A percentile compares a stretch with the other conserved stretches of the same genome.
Conservation (phyloP, 495 filamentous ascomycete genomes). For the Penicillium samsonianum region DNA sequence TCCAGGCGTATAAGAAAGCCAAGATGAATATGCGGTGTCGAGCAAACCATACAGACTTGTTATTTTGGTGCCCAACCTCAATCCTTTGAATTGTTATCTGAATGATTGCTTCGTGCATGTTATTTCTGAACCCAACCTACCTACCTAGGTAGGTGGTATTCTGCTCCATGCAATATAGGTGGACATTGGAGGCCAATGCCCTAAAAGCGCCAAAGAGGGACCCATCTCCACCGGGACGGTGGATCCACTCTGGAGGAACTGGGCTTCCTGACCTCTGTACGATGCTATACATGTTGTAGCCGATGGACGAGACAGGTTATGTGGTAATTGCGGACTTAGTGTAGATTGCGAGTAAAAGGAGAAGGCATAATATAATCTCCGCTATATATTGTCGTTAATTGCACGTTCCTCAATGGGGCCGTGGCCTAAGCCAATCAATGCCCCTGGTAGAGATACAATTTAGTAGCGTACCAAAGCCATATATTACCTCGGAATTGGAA, state of each 20-base stretch:
- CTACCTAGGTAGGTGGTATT: no score
- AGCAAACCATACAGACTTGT: background rate
- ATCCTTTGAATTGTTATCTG: background rate
- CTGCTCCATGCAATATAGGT: background rate
- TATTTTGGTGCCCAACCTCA: constrained; percentile 11
- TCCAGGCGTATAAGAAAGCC: constrained; percentile 17
- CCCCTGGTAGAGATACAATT: background rate
- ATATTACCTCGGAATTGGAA: constrained; percentile 13
- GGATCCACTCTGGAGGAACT: constrained; percentile 14
- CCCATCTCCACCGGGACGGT: constrained; percentile 13
- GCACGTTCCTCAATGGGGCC: constrained; percentile 7
- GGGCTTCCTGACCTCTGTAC: background rate
- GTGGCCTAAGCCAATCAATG: constrained; percentile 19
- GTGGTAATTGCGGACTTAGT: background rate
- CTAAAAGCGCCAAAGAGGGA: constrained; percentile 3
- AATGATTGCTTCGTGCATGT: background rate
- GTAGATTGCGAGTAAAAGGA: background rate
- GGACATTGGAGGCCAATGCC: background rate
- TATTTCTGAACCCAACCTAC: background rate
- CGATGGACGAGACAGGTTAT: background rate
- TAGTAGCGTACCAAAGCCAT: constrained; percentile 27
- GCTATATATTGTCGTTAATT: constrained; percentile 3
- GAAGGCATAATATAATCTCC: background rate
- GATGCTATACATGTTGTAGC: background rate
- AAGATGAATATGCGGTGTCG: constrained; percentile 14